A percentile compares a stretch with the other conserved stretches of the same genome.
Conservation (phyloP, 495 filamentous ascomycete genomes). For the Rostrohypoxylon terebratum region DNA sequence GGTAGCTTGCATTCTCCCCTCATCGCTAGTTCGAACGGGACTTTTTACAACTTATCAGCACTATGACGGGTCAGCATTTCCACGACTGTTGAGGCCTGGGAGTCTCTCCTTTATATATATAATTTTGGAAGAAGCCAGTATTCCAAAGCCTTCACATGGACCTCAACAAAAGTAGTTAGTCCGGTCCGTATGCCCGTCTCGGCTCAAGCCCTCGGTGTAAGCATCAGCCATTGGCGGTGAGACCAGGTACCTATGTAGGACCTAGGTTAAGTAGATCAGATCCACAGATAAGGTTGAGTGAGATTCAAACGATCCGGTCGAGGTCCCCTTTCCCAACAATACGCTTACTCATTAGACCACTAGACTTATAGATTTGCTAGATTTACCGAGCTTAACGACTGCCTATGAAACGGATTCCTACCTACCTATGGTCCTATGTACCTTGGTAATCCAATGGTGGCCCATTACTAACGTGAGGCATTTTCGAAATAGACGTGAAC, state of each 20-base stretch:
- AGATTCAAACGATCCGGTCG: neutral
- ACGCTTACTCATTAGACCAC: neutral
- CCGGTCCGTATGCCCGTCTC: constrained; percentile 1
- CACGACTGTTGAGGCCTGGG: neutral
- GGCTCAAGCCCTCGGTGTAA: neutral
- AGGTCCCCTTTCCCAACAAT: neutral
- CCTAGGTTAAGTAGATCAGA: neutral
- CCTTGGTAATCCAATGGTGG: neutral
- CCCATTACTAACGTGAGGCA: neutral
- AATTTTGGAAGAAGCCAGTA: neutral
- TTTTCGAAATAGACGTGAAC: neutral
- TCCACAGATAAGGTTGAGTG: constrained; percentile 1
- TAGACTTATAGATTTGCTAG: neutral
- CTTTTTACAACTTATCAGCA: neutral
- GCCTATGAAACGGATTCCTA: neutral
- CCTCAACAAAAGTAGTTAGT: neutral
- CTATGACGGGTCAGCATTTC: neutral
- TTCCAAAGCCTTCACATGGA: neutral
- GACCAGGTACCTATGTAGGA: too few species aligned
- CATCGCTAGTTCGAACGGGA: neutral
- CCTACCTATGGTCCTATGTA: too few species aligned
- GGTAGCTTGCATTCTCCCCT: neutral
- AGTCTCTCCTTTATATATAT: neutral
- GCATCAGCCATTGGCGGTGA: neutral
- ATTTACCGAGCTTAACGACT: neutral